A percentile compares a stretch with the other conserved stretches of the same genome.
Conservation (phyloP, 257 asterid genomes). For the Solanum etuberosum region DNA sequence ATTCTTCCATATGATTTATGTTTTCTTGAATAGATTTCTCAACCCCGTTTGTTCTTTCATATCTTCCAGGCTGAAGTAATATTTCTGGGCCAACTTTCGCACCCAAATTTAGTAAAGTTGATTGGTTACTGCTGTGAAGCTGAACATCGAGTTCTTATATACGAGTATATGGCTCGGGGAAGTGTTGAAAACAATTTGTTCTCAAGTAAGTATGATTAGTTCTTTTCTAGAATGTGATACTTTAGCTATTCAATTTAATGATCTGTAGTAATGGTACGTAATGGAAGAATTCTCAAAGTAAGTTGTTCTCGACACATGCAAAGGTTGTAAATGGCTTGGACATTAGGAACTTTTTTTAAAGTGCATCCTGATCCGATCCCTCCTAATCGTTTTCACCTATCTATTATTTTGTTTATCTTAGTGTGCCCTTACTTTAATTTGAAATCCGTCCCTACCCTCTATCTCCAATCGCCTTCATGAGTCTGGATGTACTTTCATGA, state of each 20-base stretch:
- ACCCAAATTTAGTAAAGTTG: conserved; percentile 70
- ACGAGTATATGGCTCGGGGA: conserved; percentile 67
- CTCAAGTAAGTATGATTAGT: conserved; percentile 36
- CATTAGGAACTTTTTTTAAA: neutral
- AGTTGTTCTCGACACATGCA: neutral
- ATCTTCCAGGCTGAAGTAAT: conserved; percentile 61
- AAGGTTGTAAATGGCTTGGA: neutral
- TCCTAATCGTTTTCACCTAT: neutral
- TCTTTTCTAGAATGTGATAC: neutral
- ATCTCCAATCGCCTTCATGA: neutral
- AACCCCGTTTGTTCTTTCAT: neutral
- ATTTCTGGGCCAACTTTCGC: conserved; percentile 77
- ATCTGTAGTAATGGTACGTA: neutral
- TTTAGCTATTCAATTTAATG: neutral
- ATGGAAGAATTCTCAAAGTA: neutral
- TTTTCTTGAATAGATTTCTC: neutral
- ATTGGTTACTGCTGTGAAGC: conserved; percentile 74
- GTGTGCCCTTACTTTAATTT: neutral
- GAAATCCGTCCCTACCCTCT: neutral
- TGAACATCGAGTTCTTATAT: conserved; percentile 58
- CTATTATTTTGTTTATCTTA: neutral
- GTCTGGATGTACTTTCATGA: neutral
- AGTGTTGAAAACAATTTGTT: conserved; percentile 70
- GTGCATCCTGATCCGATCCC: neutral
- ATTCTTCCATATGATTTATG: neutral